Conservation (phyloP, 306 rosid species). For the Casuarina cunninghamiana region DNA sequence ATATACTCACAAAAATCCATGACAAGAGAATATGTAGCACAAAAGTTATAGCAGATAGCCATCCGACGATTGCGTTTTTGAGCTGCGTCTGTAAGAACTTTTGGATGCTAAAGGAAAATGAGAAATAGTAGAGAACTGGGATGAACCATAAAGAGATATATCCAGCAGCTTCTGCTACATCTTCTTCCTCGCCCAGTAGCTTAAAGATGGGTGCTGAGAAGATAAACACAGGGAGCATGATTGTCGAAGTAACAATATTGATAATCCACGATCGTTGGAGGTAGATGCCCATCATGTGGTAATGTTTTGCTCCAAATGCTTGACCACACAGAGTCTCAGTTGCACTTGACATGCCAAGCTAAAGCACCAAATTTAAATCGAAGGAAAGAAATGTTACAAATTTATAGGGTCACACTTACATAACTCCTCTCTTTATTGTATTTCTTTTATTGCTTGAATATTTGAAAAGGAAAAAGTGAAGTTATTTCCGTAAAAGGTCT, state of each 20-base stretch:
- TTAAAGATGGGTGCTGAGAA: conserved; percentile 45
- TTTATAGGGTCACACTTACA: no score
- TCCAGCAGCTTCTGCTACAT: conserved; percentile 44
- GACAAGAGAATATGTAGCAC: conserved; percentile 41
- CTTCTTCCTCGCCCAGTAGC: conserved; percentile 42
- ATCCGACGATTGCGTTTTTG: conserved; percentile 50
- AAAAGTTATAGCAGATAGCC: conserved; percentile 40
- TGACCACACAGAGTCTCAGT: conserved; percentile 60
- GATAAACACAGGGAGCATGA: conserved; percentile 43
- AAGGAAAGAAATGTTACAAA: conserved; percentile 9
- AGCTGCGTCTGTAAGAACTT: conserved; percentile 54
- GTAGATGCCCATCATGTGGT: conserved; percentile 59
- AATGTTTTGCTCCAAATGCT: conserved; percentile 55
- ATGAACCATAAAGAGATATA: conserved; percentile 43
- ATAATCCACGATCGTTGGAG: conserved; percentile 60
- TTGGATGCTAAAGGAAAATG: conserved; percentile 47
- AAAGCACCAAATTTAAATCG: background rate
- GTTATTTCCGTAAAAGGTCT: no score
- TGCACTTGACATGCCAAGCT: conserved; percentile 64
- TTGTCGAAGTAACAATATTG: conserved; percentile 25
- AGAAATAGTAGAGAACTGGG: conserved; percentile 39
- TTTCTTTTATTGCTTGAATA: no score
- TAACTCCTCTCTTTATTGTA: no score
- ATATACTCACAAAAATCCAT: conserved; percentile 43
- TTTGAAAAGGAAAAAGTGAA: no score